Base-by-base conservation (phyloP, 495 filamentous ascomycete species). In the Aspergillus saccharolyticus region DNA sequence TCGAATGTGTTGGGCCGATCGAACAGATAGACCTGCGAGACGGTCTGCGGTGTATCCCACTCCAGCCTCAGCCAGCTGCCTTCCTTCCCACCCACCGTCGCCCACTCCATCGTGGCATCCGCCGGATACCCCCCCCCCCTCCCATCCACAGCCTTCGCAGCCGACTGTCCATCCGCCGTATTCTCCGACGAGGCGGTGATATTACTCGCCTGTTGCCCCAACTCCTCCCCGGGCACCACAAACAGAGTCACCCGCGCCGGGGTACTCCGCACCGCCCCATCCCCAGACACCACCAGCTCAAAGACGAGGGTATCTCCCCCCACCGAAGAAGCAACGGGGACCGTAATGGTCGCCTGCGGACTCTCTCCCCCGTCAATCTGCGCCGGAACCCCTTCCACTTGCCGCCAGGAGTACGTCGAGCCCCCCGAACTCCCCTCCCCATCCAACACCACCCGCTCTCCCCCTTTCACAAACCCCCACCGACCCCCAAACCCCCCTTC, bases 1-100 rank as follows among this genome's bases (percentile, higher is more conserved):
- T 60, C 58, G 12, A 52, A 22, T 6, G 52, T 18, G 28, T 60
- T 55, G 7, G 53, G 47, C 8, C 58, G 53, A 44, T 56, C 58
- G 44, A 55, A 60, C 47, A 56, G 42, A 17, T 22, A 51, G 17
- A 60, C 39, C 39, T 48, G 20, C 1, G 58, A 56, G 9, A 55
- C 25, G 2, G 10, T 24, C 48, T 60, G 58, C 42, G 53, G 58
- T 1, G 10, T 21, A 24, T 42, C 48, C 54, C 58, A 60, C 21
- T 19, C 44, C 10, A 53, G 44, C 1, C 17, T 60, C 21, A 53
- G 42, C 48, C 52, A 52, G 19, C 53, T 55, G 17, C 53, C 58
- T 17, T 53, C 12, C 42, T 46, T 47, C 16, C 47, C 58, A 12
- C 53, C 47, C 8, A 18, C 42, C 18, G 47, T 60, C 14, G 47